phyloP scores from a whole-genome alignment of 192 early-diverging fungal genomes.

The Pilobolus umbonatus region DNA sequence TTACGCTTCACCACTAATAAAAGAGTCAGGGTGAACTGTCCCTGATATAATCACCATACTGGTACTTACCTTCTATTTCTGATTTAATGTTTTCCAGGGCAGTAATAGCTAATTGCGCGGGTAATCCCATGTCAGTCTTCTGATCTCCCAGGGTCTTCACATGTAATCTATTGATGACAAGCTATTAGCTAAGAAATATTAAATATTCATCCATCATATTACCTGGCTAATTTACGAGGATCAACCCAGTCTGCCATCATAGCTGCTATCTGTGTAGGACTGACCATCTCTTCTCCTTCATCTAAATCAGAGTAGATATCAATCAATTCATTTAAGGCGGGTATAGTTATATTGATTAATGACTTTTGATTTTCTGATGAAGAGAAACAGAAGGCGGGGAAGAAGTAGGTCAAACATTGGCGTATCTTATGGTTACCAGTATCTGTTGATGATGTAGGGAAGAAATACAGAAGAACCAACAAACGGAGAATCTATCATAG shows the following conservation, averaged over 20 bases:
- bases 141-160: slow-evolving; percentile 26
- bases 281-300: slow-evolving; percentile 44
- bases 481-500: slow-evolving; percentile 57
- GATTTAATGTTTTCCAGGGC: slow-evolving; percentile 52
- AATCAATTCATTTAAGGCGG: slow-evolving; percentile 33
- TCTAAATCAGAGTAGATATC: slow-evolving; percentile 26
- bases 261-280: slow-evolving; percentile 59
- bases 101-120: slow-evolving; percentile 58
- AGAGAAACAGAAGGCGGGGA: slow-evolving; percentile 81
- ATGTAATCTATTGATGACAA: slow-evolving; percentile 11
- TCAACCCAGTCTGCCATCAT: slow-evolving; percentile 79
- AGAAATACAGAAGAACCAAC: slow-evolving; percentile 80
- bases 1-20: slow-evolving; percentile 53
- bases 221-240: slow-evolving; percentile 59
- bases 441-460: slow-evolving; percentile 56
- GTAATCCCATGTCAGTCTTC: slow-evolving; percentile 43
- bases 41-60: too few species aligned
- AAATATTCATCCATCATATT: slow-evolving; percentile 6
- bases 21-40: too few species aligned
- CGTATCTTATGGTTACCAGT: slow-evolving; percentile 59
- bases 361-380: slow-evolving; percentile 63
- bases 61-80: slow-evolving; percentile 31
- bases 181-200: slow-evolving; percentile 13
- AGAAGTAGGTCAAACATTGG: slow-evolving; percentile 88
- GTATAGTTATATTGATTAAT: slow-evolving; percentile 53